Conservation (phyloP, 768 basidiomycete genomes). For the Scleroderma bovista region DNA sequence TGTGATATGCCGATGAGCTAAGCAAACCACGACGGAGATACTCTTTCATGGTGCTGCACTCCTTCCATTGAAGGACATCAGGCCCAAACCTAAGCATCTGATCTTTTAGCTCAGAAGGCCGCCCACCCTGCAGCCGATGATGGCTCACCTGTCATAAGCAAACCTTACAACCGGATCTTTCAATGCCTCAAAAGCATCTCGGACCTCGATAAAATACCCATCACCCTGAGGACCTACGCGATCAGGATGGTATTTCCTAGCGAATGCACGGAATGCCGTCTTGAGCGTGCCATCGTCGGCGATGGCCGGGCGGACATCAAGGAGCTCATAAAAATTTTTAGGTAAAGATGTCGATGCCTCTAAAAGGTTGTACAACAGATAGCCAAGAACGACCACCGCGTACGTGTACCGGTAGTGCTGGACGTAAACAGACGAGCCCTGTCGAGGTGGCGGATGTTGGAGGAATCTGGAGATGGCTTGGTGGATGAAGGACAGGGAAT, state of each 20-base stretch:
- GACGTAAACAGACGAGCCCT: slow-evolving; percentile 39
- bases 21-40: slow-evolving; percentile 64
- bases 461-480: slow-evolving; percentile 26
- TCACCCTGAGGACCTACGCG: slow-evolving; percentile 54
- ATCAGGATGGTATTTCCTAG: slow-evolving; percentile 73
- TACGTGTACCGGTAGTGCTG: slow-evolving; percentile 63
- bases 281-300: slow-evolving; percentile 68
- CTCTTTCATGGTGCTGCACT: slow-evolving; percentile 64
- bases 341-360: slow-evolving; percentile 50
- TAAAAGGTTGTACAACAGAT: slow-evolving; percentile 61
- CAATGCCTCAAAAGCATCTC: slow-evolving; percentile 73
- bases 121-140: neutral
- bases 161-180: slow-evolving; percentile 74
- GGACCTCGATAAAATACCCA: slow-evolving; percentile 59
- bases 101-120: slow-evolving; percentile 5
- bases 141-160: slow-evolving; percentile 74
- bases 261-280: slow-evolving; percentile 69
- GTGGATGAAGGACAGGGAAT: slow-evolving; percentile 45
- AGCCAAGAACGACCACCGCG: slow-evolving; percentile 56
- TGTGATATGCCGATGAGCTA: slow-evolving; percentile 60
- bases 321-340: slow-evolving; percentile 75
- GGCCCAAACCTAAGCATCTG: slow-evolving; percentile 62
- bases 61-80: slow-evolving; percentile 59
- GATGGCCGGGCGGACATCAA: slow-evolving; percentile 50
- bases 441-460: slow-evolving; percentile 33